These are phyloP conservation scores for Thinopyrum elongatum DNA, from an alignment of 176 grass and related monocot genomes.

Conservation along the genomic window DNA sequence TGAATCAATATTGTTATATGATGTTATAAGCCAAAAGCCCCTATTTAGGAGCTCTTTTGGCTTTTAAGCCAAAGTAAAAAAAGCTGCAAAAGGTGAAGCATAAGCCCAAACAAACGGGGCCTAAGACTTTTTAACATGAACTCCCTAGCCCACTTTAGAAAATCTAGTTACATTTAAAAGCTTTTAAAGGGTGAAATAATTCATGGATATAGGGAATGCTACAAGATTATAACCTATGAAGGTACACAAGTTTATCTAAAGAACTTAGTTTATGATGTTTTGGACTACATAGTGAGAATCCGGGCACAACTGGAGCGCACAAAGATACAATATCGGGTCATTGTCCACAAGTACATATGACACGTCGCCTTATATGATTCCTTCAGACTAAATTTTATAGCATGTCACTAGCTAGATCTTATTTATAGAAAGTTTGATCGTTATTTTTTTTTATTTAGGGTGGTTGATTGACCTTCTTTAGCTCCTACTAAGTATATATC, in stretches of 20 bases:
- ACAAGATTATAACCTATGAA: background rate
- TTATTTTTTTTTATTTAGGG: background rate
- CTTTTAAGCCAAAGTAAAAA: too few species aligned
- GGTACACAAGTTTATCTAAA: background rate
- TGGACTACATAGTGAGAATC: background rate
- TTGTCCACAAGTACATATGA: background rate
- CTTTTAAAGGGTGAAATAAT: background rate
- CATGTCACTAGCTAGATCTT: background rate
- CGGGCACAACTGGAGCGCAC: background rate
- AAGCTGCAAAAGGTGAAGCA: too few species aligned
- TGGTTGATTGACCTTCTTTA: background rate
- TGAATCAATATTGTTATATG: too few species aligned
- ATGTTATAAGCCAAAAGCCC: too few species aligned
- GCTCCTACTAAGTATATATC: background rate
- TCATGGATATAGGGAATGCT: background rate
- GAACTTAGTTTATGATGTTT: background rate
- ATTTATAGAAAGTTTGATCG: background rate
- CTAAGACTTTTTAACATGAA: background rate
- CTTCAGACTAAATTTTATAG: background rate
- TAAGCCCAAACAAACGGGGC: too few species aligned
- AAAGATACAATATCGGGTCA: background rate
- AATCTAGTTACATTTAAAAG: background rate
- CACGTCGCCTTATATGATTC: background rate
- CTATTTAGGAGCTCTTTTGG: too few species aligned
- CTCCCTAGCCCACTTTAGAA: background rate